A percentile compares a stretch with the other conserved stretches of the same genome.
phyloP scores from a whole-genome alignment of 2,329 filamentous ascomycete species.

The Fusarium coffeatum region DNA sequence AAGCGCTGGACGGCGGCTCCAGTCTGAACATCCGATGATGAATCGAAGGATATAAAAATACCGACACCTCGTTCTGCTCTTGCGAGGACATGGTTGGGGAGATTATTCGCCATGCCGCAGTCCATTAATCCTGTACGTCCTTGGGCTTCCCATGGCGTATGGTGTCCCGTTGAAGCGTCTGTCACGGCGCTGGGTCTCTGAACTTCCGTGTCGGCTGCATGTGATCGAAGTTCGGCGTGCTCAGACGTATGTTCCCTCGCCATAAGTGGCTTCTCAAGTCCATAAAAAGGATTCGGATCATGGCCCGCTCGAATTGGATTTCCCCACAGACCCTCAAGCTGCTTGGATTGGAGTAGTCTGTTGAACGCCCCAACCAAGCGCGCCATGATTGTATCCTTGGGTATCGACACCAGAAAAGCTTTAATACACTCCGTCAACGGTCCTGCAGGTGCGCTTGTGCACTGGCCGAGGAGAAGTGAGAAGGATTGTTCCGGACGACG shows the following conservation, averaged over 20 bases:
- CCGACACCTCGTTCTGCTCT: constrained; percentile 32
- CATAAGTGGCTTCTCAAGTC: constrained; percentile 3
- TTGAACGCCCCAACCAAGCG: constrained; percentile 17
- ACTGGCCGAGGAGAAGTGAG: constrained; percentile 36
- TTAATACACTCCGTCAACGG: constrained; percentile 39
- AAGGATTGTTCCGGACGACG: constrained; percentile 38
- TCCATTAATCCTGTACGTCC: constrained; percentile 38
- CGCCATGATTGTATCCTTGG: constrained; percentile 34
- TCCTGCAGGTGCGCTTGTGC: constrained; percentile 37
- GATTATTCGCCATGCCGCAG: constrained; percentile 41
- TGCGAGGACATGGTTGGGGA: constrained; percentile 36
- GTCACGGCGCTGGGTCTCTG: accelerated
- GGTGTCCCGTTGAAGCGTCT: not conserved
- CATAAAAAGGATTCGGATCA: constrained; percentile 43
- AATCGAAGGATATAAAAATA: constrained; percentile 37
- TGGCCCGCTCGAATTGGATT: constrained; percentile 42
- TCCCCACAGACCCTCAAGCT: constrained; percentile 37
- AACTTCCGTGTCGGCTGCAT: accelerated
- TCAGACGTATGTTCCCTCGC: not conserved
- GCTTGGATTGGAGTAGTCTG: constrained; percentile 22
- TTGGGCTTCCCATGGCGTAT: constrained; percentile 36
- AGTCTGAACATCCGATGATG: constrained; percentile 35
- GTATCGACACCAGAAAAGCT: constrained; percentile 24
- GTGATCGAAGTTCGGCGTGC: accelerated
- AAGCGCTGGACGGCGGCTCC: constrained; percentile 34